A percentile compares a stretch with the other conserved stretches of the same genome.
phyloP scores from a whole-genome alignment of 2,329 filamentous ascomycete species.

The Emericellopsis cladophorae region DNA sequence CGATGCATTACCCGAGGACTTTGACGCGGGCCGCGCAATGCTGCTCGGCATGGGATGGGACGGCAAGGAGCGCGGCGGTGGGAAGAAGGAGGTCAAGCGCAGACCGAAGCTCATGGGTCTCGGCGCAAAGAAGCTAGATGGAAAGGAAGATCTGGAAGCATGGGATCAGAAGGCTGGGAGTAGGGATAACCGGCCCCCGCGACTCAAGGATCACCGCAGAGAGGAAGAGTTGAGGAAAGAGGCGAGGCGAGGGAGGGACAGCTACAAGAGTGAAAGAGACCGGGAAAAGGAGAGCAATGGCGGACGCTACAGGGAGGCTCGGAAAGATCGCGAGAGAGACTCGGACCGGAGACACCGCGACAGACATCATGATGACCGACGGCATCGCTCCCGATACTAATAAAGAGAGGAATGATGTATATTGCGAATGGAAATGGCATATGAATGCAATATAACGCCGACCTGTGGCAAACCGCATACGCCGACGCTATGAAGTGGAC shows the following conservation, averaged over 20 bases:
- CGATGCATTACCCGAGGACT: conserved; percentile 81
- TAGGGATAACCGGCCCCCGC: conserved; percentile 25
- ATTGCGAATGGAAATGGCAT: too few species aligned
- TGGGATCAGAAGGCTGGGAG: conserved; percentile 62
- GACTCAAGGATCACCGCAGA: conserved; percentile 35
- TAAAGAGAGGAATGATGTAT: too few species aligned
- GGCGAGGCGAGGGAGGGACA: conserved; percentile 24
- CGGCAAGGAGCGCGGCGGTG: conserved; percentile 41
- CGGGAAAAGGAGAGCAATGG: neutral
- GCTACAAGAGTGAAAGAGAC: conserved; percentile 29
- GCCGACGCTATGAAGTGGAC: too few species aligned
- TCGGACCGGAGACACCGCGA: neutral
- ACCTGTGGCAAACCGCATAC: too few species aligned
- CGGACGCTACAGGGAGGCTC: neutral
- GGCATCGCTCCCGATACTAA: too few species aligned
- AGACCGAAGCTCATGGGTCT: conserved; percentile 77
- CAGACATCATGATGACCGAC: conserved; percentile 1
- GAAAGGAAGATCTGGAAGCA: conserved; percentile 59
- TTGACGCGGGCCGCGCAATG: conserved; percentile 61
- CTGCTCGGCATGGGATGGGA: conserved; percentile 96
- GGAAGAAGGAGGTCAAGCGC: conserved; percentile 50
- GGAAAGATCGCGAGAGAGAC: neutral
- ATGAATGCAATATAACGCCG: too few species aligned
- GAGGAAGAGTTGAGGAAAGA: conserved; percentile 31
- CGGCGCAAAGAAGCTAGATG: conserved; percentile 71